Percentiles rank a stretch among this genome's conserved stretches.
Conservation (phyloP, 2,329 filamentous ascomycete species). For the Ilyonectria sp. region DNA sequence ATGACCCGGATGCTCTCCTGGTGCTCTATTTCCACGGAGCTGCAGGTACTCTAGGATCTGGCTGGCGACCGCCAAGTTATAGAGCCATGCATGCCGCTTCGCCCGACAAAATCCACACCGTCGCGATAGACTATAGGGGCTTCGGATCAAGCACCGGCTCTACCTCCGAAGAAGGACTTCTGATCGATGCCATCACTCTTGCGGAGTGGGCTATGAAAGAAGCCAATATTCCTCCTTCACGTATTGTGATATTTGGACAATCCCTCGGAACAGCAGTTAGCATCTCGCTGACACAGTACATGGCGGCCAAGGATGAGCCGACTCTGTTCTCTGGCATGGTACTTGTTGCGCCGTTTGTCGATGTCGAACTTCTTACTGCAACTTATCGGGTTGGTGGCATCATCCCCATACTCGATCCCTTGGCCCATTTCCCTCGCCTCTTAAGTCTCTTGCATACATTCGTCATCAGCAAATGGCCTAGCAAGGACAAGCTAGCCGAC, state of each 20-base stretch:
- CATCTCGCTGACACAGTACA: constrained; percentile 53
- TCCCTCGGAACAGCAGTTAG: constrained; percentile 66
- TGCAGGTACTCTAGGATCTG: constrained; percentile 69
- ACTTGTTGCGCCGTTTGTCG: constrained; percentile 65
- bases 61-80: constrained; percentile 69
- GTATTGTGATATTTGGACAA: constrained; percentile 73
- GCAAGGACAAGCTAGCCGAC: constrained; percentile 57
- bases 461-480: constrained; percentile 62
- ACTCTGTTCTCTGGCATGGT: constrained; percentile 62
- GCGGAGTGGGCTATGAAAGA: constrained; percentile 68
- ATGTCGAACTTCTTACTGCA: constrained; percentile 62
- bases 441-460: constrained; percentile 52
- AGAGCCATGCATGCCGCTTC: constrained; percentile 66
- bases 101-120: constrained; percentile 67
- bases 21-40: constrained; percentile 70
- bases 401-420: constrained; percentile 60
- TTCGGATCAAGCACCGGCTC: constrained; percentile 68
- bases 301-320: constrained; percentile 20
- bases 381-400: constrained; percentile 67
- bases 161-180: constrained; percentile 69
- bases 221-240: constrained; percentile 65
- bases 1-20: constrained; percentile 61
- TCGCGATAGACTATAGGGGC: constrained; percentile 75
- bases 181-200: constrained; percentile 67
- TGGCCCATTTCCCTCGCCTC: constrained; percentile 56